A percentile compares a stretch with the other conserved stretches of the same genome.
phyloP scores from a whole-genome alignment of 2,329 filamentous ascomycete species.

The Xylariales sp. region DNA sequence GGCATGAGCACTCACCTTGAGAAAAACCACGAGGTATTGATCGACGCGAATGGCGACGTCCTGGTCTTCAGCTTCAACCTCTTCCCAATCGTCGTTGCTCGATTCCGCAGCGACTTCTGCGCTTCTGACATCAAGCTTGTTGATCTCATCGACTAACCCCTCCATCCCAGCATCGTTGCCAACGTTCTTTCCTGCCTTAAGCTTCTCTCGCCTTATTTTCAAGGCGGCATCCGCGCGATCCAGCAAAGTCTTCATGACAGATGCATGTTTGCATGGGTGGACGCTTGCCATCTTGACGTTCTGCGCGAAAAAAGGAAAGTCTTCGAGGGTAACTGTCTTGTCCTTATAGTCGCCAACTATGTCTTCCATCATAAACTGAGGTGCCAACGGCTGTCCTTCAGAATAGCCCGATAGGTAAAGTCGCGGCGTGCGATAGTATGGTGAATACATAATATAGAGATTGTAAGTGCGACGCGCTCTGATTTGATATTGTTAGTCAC shows the following conservation, averaged over 20 bases:
- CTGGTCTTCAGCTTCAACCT: constrained; percentile 61
- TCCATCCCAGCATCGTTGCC: constrained; percentile 64
- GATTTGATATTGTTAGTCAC: constrained; percentile 9
- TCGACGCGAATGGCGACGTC: constrained; percentile 83
- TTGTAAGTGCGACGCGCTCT: constrained; percentile 91
- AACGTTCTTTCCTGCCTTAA: constrained; percentile 55
- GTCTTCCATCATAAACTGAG: constrained; percentile 90
- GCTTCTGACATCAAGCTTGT: constrained; percentile 55
- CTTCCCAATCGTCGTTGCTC: constrained; percentile 60
- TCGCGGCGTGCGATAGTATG: constrained; percentile 93
- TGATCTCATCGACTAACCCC: constrained; percentile 78
- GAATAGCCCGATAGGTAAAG: constrained; percentile 93
- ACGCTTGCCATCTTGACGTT: constrained; percentile 94
- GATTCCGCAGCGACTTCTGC: constrained; percentile 47
- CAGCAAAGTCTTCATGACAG: constrained; percentile 95
- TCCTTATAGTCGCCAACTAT: constrained; percentile 96
- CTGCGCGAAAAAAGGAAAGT: constrained; percentile 91
- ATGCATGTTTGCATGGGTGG: constrained; percentile 94
- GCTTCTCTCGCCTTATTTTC: constrained; percentile 80
- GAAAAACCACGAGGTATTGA: constrained; percentile 81
- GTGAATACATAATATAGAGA: constrained; percentile 96
- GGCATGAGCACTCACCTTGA: constrained; percentile 62
- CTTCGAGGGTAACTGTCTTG: constrained; percentile 96
- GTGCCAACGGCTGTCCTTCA: constrained; percentile 74
- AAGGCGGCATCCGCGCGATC: constrained; percentile 92